These are phyloP conservation scores for Aspergillus sclerotiicarbonarius DNA, from an alignment of 495 filamentous ascomycete species.

Conservation along the genomic window DNA sequence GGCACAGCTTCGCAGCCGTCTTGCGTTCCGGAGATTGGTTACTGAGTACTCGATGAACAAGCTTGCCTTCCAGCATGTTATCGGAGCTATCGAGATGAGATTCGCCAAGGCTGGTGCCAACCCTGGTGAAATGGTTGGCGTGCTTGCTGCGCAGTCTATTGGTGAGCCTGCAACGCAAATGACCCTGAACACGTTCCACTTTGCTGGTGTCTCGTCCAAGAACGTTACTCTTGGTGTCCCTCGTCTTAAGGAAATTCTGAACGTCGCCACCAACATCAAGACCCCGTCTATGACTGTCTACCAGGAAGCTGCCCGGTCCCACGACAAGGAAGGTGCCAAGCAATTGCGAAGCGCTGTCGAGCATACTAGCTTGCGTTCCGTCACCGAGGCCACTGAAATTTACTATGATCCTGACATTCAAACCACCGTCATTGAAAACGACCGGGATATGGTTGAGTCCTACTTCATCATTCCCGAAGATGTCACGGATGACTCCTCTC, in stretches of 20 bases:
- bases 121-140: slow-evolving; percentile 98
- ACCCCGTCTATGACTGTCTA: slow-evolving; percentile 98
- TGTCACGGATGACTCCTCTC: slow-evolving; percentile 62
- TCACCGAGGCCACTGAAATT: slow-evolving; percentile 88
- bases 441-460: slow-evolving; percentile 91
- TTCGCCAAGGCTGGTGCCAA: slow-evolving; percentile 78
- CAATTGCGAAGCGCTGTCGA: slow-evolving; percentile 81
- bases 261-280: slow-evolving; percentile 96
- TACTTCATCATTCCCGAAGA: slow-evolving; percentile 96
- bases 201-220: slow-evolving; percentile 99
- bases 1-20: slow-evolving; percentile 79
- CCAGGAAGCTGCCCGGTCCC: slow-evolving; percentile 54
- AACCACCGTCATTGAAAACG: slow-evolving; percentile 77
- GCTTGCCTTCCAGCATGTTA: slow-evolving; percentile 85
- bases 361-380: slow-evolving; percentile 89
- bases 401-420: slow-evolving; percentile 95
- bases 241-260: slow-evolving; percentile 98
- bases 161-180: slow-evolving; percentile 99
- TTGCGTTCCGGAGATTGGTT: slow-evolving; percentile 89
- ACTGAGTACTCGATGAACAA: slow-evolving; percentile 81
- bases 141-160: slow-evolving; percentile 95
- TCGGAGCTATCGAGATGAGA: slow-evolving; percentile 85
- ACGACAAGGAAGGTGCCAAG: slow-evolving; percentile 79
- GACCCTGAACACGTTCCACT: slow-evolving; percentile 99
- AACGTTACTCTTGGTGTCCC: slow-evolving; percentile 99